These are phyloP conservation scores for Cardiospermum halicacabum DNA, from an alignment of 345 rosid genomes.

Conservation along the genomic window DNA sequence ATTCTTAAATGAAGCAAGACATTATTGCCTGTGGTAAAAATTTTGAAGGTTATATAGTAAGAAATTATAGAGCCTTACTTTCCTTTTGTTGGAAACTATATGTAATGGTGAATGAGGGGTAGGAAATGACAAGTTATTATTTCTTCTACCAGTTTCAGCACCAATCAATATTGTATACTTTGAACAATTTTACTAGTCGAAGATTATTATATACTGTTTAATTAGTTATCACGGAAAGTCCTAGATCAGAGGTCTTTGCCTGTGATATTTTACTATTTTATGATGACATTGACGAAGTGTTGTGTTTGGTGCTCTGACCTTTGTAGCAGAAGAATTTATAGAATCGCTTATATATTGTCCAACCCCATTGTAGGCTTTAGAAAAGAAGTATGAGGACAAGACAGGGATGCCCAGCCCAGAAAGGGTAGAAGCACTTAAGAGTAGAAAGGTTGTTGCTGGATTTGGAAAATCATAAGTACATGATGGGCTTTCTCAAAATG, in stretches of 20 bases:
- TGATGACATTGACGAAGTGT: not conserved
- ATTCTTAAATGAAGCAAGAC: not conserved
- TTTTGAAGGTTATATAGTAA: not conserved
- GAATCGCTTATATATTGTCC: constrained; percentile 18
- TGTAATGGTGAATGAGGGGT: not conserved
- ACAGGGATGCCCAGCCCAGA: constrained; percentile 84
- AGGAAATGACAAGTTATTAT: not conserved
- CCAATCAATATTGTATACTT: not conserved
- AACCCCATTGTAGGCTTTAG: constrained; percentile 66
- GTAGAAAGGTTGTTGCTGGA: constrained; percentile 63
- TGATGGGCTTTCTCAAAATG: constrained; percentile 15
- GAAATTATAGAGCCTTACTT: not conserved
- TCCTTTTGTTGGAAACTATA: not conserved
- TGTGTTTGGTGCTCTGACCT: not conserved
- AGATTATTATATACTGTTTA: not conserved
- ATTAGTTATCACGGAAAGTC: no score
- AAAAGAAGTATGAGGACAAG: constrained; percentile 72
- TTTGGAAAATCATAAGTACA: constrained; percentile 63
- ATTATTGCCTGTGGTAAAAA: not conserved
- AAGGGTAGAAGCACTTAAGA: constrained; percentile 47
- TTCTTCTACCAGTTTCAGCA: not conserved
- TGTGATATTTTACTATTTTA: not conserved
- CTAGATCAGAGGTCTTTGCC: not conserved
- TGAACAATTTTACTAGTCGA: not conserved
- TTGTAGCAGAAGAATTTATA: not conserved